Conservation (phyloP, 371 early-diverging fungal species). For the Thermomucor indicae-seudaticae region DNA sequence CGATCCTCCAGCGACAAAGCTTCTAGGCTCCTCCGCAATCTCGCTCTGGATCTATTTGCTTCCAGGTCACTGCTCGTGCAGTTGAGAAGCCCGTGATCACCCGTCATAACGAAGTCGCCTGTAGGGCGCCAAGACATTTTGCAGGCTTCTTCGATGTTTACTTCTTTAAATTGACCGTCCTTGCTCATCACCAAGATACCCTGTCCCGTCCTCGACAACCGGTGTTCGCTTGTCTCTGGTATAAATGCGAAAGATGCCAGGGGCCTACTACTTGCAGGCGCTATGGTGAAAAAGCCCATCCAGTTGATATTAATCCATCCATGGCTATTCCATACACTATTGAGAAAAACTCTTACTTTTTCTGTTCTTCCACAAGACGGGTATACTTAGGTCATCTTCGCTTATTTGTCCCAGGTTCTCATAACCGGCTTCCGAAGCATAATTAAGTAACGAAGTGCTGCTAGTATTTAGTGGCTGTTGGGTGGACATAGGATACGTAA, state of each 20-base stretch:
- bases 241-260: constrained; percentile 64
- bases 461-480: not conserved
- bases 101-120: constrained; percentile 54
- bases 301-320: too few relatives aligned
- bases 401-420: not conserved
- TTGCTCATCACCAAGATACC: constrained; percentile 52
- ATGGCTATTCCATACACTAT: constrained; percentile 1
- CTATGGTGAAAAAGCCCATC: constrained; percentile 13
- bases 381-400: constrained; percentile 44
- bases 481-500: not conserved
- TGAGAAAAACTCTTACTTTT: constrained; percentile 38
- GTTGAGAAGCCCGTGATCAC: constrained; percentile 33
- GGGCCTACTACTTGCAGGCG: constrained; percentile 39
- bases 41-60: not conserved
- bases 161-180: constrained; percentile 57
- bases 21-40: not conserved
- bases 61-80: too few relatives aligned
- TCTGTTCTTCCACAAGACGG: constrained; percentile 63
- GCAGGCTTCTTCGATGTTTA: constrained; percentile 57
- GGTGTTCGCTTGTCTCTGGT: constrained; percentile 32
- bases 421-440: constrained; percentile 13
- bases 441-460: too few relatives aligned
- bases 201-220: constrained; percentile 19
- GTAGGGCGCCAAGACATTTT: constrained; percentile 61
- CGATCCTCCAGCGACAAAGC: not conserved